Evolutionary conservation across 306 rosid genomes (phyloP), one percentile per base, ranked within the genome.

Genomic region (Acmispon strigosus): DNA sequence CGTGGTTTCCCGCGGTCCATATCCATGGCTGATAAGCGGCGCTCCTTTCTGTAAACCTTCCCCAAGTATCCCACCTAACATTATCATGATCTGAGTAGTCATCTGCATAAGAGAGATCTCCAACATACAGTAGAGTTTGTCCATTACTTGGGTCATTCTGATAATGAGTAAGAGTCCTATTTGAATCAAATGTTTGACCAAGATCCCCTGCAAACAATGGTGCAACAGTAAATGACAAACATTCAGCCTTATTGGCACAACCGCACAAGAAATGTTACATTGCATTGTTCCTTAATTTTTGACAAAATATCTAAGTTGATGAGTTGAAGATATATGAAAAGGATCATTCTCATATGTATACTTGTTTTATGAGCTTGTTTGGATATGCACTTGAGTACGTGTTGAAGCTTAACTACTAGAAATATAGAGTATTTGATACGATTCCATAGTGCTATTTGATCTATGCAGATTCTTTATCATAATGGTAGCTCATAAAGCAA

Each of bases 1-100:
- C 92, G 63, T 91, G 92, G 69, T 91, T 91, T 36, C 92, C 96
- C 29, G 89, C 71, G 3, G 97, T 85, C 91, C 97, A 91, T 63
- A 91, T 88, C 97, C 97, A 91, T 47, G 96, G 92, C 73, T 91
- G 91, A 86, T 85, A 91, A 54, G 97, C 97, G 66, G 3, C 62
- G 54, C 82, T 85, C 82, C 97, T 88, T 87, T 91, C 96, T 0
- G 34, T n/a, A 1, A 88, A 86, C 69, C 92, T 85, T 80, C 82
- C 90, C 96, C 92, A 86, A 14, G 92, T 70, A 79, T 91, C 89
- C 92, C 97, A 86, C 55, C 92, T 83, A 4, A 6, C 69, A 53
- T 91, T 91, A 36, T 85, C 92, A 49, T 88, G 88, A 74, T 84
- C 45, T 17, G 88, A 82, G 66, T 86, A 64, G 20, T 65, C 10